Percentiles rank a stretch among this genome's conserved stretches.
Evolutionary conservation across 306 rosid genomes (phyloP).

Genomic region (Medicago arabica): DNA sequence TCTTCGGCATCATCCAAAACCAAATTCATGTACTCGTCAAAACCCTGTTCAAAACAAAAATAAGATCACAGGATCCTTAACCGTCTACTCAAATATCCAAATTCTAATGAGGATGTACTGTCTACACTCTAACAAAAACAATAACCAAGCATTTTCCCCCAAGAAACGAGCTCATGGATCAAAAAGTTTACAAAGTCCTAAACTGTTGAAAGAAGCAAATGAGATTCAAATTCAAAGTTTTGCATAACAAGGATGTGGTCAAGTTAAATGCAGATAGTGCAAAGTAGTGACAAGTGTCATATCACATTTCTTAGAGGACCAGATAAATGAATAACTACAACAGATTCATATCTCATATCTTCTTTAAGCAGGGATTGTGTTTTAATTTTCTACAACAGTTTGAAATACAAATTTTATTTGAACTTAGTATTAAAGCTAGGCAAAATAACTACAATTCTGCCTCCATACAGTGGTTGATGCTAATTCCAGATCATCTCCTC

Average conservation of each 20-base stretch:
- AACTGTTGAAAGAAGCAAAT: background rate
- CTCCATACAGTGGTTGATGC: background rate
- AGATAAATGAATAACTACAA: background rate
- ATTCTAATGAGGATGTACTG: background rate
- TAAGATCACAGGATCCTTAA: slow-evolving; percentile 3
- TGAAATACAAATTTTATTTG: background rate
- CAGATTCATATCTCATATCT: background rate
- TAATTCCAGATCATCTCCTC: background rate
- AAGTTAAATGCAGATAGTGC: background rate
- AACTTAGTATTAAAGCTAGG: background rate
- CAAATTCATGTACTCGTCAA: slow-evolving; percentile 47
- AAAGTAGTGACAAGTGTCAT: background rate
- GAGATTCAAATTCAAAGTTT: background rate
- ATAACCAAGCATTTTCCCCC: slow-evolving; percentile 1
- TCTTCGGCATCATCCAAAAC: slow-evolving; percentile 57
- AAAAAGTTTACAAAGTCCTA: background rate
- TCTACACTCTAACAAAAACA: slow-evolving; percentile 1
- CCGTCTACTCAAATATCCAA: background rate
- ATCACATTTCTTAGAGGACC: background rate
- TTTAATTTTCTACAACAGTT: background rate
- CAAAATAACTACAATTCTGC: background rate
- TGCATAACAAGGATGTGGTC: background rate
- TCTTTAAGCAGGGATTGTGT: background rate
- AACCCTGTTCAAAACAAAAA: slow-evolving; percentile 52
- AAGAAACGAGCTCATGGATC: background rate